Base-by-base conservation (phyloP, 352 stramenopile genomes). In the Globisporangium acanthophoron region DNA sequence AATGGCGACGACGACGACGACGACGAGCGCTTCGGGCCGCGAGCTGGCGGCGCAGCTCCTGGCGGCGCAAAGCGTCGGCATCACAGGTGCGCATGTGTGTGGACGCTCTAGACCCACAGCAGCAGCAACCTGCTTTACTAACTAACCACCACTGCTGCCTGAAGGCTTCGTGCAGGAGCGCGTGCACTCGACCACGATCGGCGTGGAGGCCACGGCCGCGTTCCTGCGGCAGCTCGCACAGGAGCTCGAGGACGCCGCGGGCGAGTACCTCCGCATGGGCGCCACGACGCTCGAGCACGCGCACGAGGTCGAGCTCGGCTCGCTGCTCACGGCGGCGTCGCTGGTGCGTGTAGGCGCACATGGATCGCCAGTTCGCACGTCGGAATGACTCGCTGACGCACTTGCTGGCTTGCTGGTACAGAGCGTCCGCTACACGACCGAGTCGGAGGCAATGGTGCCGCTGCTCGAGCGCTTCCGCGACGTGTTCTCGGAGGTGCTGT, bases 381-480 rank as follows among this genome's bases (percentile, higher is more conserved):
- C 20, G 35, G 39, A 1, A 31, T 53, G 8, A 20, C 58, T 33
- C 5, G 33, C n/a, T 53, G 24, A 46, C 9, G 20, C n/a, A 8
- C 52, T 56, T n/a, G n/a, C 24, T 46, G 27, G 24, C 7, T 49
- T 27, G 9, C 49, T 29, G 16, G 29, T 9, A 6, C 39, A 92
- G 82, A 83, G 76, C 24, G 60, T 90, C 64, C 82, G 82, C 13
- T 92, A 92, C 54, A 77, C 83, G 66, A 92, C 82, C 6, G 78
- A 90, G 58, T 70, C 70, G 8, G 72, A 86, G 35, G 80, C 73
- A 2, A 87, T 92, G 70, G 59, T 64, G 18, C 69, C 78, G 37
- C 50, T 86, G 45, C 52, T 92, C 41, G 57, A 69, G 40, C 70
- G 75, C 31, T 90, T 89, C 48, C 63, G 66, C 16, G 47, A 67